Base-by-base conservation (phyloP, 352 stramenopile genomes). In the Phytophthora fragariae region DNA sequence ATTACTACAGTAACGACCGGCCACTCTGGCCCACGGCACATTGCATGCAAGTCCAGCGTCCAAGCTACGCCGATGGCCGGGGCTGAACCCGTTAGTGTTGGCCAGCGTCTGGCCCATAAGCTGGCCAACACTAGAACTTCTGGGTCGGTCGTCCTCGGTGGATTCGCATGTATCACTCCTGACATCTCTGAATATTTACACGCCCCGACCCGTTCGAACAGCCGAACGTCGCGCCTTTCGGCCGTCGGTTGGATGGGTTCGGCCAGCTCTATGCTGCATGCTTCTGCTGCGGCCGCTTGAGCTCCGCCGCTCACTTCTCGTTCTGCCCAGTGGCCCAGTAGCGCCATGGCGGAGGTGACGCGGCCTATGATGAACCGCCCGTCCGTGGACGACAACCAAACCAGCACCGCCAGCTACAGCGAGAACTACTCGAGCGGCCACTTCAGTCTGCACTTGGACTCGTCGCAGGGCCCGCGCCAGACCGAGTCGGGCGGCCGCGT, bases 401-500 rank as follows among this genome's bases (percentile, higher is more conserved):
- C 29, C 9, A 77, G 56, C 29, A 65, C 12, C 44, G 19, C 44
- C 5, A 50, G 44, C 44, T 50, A 50, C 44, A 50, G 44, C 44
- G 44, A 50, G 17, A 50, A 80, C 21, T 80, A 61, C 56, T 77
- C 69, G 3, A 80, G 60, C 21, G 68, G 72, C 44, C 47, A 57
- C 33, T 76, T 73, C 44, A 76, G 62, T 49, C 8, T 37, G 11
- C 58, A 73, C 49, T n/a, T 80, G 39, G 73, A 80, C 27, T 65
- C 69, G 14, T 77, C 73, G 1, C 47, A 68, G 21, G 67, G 52
- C 3, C 62, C 58, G 29, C 73, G 71, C 2, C 29, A 71, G 17
- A 90, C 74, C 19, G 79, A 89, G 56, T 65, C 56, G 21, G 62
- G 46, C 8, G 60, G 62, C 15, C 44, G 55, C 3, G 41, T 55